phyloP scores from a whole-genome alignment of 2,329 filamentous ascomycete species.

The Aspergillus versicolor region DNA sequence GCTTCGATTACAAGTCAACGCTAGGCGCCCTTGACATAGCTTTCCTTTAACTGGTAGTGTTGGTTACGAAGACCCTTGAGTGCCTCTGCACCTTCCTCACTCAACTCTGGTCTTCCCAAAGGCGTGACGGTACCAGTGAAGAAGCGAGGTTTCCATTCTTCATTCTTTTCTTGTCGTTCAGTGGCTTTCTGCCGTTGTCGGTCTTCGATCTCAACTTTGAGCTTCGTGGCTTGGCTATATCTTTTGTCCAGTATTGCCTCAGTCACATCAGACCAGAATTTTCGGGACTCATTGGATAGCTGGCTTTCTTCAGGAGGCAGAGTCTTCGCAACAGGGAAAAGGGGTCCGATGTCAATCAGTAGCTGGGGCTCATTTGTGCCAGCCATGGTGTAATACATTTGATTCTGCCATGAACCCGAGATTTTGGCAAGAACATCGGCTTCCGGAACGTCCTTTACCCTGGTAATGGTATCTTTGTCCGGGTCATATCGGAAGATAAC shows the following conservation, averaged over 20 bases:
- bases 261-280: constrained; percentile 85
- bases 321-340: constrained; percentile 74
- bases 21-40: constrained; percentile 35
- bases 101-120: constrained; percentile 62
- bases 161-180: constrained; percentile 68
- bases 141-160: constrained; percentile 82
- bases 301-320: constrained; percentile 76
- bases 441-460: constrained; percentile 82
- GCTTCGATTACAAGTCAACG: neutral
- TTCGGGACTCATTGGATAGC: constrained; percentile 83
- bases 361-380: constrained; percentile 58
- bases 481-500: constrained; percentile 89
- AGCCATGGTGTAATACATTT: constrained; percentile 60
- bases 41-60: constrained; percentile 50
- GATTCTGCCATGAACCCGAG: constrained; percentile 80
- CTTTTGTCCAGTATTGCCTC: constrained; percentile 80
- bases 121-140: constrained; percentile 67
- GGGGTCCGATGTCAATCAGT: constrained; percentile 83
- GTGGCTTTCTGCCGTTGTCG: constrained; percentile 80
- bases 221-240: constrained; percentile 75
- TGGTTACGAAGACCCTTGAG: constrained; percentile 57
- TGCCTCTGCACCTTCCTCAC: constrained; percentile 58
- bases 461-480: constrained; percentile 74
- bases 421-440: constrained; percentile 79
- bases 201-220: constrained; percentile 93